Evolutionary conservation across 768 basidiomycete species (phyloP).

Genomic region (Artomyces pyxidatus): DNA sequence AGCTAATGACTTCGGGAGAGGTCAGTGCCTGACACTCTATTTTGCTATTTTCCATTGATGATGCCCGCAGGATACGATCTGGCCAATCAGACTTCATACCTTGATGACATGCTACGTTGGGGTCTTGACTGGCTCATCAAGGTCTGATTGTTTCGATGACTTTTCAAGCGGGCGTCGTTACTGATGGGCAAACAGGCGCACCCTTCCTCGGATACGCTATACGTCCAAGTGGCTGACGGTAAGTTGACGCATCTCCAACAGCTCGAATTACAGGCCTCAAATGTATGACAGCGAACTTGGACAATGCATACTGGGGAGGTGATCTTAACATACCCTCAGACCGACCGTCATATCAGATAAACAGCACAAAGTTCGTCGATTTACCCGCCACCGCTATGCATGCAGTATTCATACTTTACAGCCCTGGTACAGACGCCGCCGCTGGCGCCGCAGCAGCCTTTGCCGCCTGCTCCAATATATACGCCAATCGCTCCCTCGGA

Average conservation of each 20-base stretch:
- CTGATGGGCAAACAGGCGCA: slow-evolving; percentile 52
- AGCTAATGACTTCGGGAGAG: slow-evolving; percentile 75
- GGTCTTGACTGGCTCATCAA: slow-evolving; percentile 89
- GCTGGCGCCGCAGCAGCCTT: slow-evolving; percentile 83
- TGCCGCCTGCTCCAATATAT: slow-evolving; percentile 77
- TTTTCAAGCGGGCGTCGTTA: neutral
- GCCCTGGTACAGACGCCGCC: slow-evolving; percentile 86
- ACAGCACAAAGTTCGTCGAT: slow-evolving; percentile 41
- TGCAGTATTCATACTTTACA: slow-evolving; percentile 10
- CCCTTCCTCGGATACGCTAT: slow-evolving; percentile 61
- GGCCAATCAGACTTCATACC: slow-evolving; percentile 81
- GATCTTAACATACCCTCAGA: slow-evolving; percentile 69
- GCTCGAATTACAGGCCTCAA: slow-evolving; percentile 2
- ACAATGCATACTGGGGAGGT: slow-evolving; percentile 86
- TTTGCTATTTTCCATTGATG: neutral
- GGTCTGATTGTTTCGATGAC: slow-evolving; percentile 30
- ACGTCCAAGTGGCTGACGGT: slow-evolving; percentile 70
- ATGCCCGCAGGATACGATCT: slow-evolving; percentile 58
- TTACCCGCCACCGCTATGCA: neutral
- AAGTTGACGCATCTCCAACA: slow-evolving; percentile 13
- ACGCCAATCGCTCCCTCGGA: slow-evolving; percentile 51
- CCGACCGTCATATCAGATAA: slow-evolving; percentile 74
- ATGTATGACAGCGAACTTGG: slow-evolving; percentile 37
- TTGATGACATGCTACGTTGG: slow-evolving; percentile 90
- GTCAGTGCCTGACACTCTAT: slow-evolving; percentile 24